Base-by-base conservation (phyloP, 1,284 basidiomycete genomes). In the Ustilago crameri region DNA sequence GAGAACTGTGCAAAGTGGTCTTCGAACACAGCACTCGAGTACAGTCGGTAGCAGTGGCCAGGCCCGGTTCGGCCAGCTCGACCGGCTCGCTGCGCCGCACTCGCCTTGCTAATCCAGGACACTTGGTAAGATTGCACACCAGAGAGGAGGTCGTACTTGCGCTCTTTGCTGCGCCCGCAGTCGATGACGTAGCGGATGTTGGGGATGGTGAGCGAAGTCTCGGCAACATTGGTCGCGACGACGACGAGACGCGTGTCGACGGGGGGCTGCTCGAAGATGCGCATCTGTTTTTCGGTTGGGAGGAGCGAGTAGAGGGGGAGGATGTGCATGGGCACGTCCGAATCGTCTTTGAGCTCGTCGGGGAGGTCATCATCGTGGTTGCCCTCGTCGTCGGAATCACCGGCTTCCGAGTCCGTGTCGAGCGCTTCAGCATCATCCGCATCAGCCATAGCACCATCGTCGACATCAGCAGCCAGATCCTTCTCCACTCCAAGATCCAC, bases 1-100 rank as follows among this genome's bases (percentile, higher is more conserved):
- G 92, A 88, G 84, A 96, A 96, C 60, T 89, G 85, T 26, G 91
- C 89, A 81, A 98, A 96, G 84, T 95, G 90, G 78, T 95, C 90
- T 82, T 98, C 96, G 82, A 88, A 98, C 9, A 98, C 85, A 0
- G 90, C 88, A 62, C 88, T 88, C 10, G 87, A 89, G 83, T 91
- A 92, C 3, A 91, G 86, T 12, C 90, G 87, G 82, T 92, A 92
- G 83, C 90, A 91, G 82, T 92, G 90, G 15, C 90, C 90, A 0
- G 90, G 90, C 0, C 90, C 90, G 0, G 90, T 91, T 74, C 90
- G 88, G 43, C 90, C 90, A 0, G 90, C 90, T 83, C 90, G 88
- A 81, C 90, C 90, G 0, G 90, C 87, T 52, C 90, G 86, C 79
- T 92, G 90, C 0, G 88, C 85, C 0, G 90, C 90, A 3, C 89